Base-by-base conservation (phyloP, 2,329 filamentous ascomycete genomes). In the Cyphellophora europaea region DNA sequence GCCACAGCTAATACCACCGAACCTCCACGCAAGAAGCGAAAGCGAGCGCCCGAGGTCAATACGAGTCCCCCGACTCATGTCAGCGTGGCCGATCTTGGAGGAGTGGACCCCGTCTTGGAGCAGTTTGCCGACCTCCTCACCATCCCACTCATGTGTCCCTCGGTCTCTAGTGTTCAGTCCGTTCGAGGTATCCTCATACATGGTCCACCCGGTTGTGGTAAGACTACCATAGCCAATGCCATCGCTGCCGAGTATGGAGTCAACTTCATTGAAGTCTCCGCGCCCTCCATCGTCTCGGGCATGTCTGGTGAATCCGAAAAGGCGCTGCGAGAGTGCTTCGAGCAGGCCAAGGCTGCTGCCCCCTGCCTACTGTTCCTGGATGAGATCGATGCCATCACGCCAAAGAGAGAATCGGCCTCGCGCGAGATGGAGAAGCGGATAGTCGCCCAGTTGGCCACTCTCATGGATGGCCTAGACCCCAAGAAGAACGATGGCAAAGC, bases 281-380 rank as follows among this genome's bases (percentile, higher is more conserved):
- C 82, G 1, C 83, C 85, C 1, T 83, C 82, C 0, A 72, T 93
- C 19, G 79, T 93, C 0, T 85, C 82, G 11, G 84, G 85, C 13
- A 91, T 89, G 77, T 91, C 83, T 19, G 85, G 85, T 49, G 86
- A 91, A 53, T 89, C 83, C 0, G 85, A 93, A 57, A 88, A 88
- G 62, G 85, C 86, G 41, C 74, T 93, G 17, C 70, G 85, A 21
- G 83, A 89, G 45, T 71, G 86, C 31, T 93, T 93, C 42, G 88
- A 96, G 10, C 84, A 91, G 52, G 91, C 91, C 0, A 85, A 84
- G 54, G 73, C 76, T 36, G 71, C 88, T 23, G 88, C 89, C 0
- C 91, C 91, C 0, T 93, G 86, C 51, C 68, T 98, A 4, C 71
- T 98, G 4, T 93, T 95, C 52, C 82, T 96, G 38, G 87, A 94